These are phyloP conservation scores for Lathyrus oleraceus DNA, from an alignment of 306 rosid genomes.

Conservation along the genomic window DNA sequence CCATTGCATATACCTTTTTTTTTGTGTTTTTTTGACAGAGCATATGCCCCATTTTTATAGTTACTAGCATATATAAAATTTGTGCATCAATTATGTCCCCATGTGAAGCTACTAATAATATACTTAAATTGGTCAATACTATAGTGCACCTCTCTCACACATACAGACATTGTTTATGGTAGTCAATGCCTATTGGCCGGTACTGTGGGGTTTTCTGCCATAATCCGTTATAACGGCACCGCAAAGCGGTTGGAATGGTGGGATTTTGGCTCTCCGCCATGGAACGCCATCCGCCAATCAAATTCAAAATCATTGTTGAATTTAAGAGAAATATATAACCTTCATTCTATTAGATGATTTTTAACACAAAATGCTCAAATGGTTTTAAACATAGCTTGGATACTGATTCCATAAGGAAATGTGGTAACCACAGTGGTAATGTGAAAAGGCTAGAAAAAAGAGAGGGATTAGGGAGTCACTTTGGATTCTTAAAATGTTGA, in stretches of 20 bases:
- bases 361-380: not conserved
- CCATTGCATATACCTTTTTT: not conserved
- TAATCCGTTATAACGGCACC: too few relatives aligned
- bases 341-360: not conserved
- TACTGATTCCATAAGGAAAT: conserved; percentile 12
- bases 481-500: not conserved
- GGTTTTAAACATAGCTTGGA: not conserved
- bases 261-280: too few relatives aligned
- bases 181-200: conserved; percentile 35
- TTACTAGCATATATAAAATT: not conserved
- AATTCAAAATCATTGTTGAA: conserved; percentile 20
- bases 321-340: not conserved
- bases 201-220: too few relatives aligned
- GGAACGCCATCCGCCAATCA: not conserved
- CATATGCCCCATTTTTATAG: conserved; percentile 4
- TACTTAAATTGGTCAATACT: conserved; percentile 13
- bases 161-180: not conserved
- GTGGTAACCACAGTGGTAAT: conserved; percentile 11
- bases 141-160: not conserved
- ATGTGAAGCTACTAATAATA: conserved; percentile 30
- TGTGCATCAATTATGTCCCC: conserved; percentile 32
- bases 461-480: not conserved
- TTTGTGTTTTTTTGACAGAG: not conserved
- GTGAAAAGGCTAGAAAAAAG: conserved; percentile 6
- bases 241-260: too few relatives aligned